A percentile compares a stretch with the other conserved stretches of the same genome.
Evolutionary conservation across 2,329 filamentous ascomycete genomes (phyloP).

Genomic region (Cladosporium cucumerinum): DNA sequence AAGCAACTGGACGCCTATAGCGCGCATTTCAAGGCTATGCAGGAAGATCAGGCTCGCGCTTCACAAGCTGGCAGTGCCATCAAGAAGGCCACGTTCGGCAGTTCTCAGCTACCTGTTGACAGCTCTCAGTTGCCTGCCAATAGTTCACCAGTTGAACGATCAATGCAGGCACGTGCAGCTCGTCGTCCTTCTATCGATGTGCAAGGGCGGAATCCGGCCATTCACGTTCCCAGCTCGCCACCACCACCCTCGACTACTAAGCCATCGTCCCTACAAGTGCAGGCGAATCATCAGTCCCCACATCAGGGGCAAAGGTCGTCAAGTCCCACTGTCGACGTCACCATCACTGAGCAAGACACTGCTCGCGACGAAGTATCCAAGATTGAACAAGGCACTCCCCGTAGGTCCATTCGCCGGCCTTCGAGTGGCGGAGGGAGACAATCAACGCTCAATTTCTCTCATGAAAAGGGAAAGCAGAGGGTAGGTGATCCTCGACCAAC

Average conservation of each 20-base stretch:
- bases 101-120: constrained; percentile 5
- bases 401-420: neutral
- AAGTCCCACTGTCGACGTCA: constrained; percentile 5
- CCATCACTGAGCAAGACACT: neutral
- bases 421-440: neutral
- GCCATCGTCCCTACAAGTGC: neutral
- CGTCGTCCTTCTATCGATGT: neutral
- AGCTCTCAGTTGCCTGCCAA: constrained; percentile 7
- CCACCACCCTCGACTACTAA: neutral
- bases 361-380: neutral
- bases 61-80: neutral
- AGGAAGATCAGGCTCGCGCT: neutral
- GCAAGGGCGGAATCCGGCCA: neutral
- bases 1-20: constrained; percentile 10
- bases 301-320: neutral
- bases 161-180: constrained; percentile 12
- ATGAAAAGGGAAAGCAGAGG: constrained; percentile 10
- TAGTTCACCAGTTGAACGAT: constrained; percentile 12
- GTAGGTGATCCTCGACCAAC: neutral
- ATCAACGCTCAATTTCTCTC: neutral
- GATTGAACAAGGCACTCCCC: neutral
- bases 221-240: constrained; percentile 7
- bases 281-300: neutral
- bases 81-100: neutral
- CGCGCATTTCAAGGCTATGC: neutral